A percentile compares a stretch with the other conserved stretches of the same genome.
These are phyloP conservation scores for Aspergillus conjunctus DNA, from an alignment of 495 filamentous ascomycete genomes.

Conservation along the genomic window DNA sequence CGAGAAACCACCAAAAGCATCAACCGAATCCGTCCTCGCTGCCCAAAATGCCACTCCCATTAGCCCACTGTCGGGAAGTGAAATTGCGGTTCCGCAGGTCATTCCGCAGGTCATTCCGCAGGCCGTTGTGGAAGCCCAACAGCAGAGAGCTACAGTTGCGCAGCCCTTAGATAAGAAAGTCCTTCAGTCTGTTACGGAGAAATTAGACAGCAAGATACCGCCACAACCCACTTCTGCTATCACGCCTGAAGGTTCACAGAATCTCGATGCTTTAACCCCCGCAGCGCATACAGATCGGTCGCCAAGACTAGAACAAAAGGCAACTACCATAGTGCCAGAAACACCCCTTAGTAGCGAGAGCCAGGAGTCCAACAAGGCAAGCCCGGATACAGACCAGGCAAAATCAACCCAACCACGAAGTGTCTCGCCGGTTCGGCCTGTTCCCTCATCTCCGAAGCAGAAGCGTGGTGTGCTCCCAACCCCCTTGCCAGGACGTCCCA, in stretches of 20 bases:
- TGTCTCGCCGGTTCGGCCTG: conserved; percentile 25
- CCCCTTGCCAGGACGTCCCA: conserved; percentile 30
- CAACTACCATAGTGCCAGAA: conserved; percentile 23
- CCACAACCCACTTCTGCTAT: conserved; percentile 21
- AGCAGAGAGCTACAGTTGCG: conserved; percentile 21
- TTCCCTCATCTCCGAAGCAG: conserved; percentile 24
- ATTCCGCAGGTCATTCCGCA: conserved; percentile 27
- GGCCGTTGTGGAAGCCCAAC: conserved; percentile 26
- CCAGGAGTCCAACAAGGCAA: conserved; percentile 24
- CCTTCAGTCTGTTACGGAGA: conserved; percentile 8
- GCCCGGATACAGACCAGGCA: conserved; percentile 22
- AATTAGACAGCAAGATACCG: conserved; percentile 10
- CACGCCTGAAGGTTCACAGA: conserved; percentile 20
- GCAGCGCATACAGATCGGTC: conserved; percentile 19
- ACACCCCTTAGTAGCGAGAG: conserved; percentile 31
- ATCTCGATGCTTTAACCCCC: conserved; percentile 14
- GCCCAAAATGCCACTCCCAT: conserved; percentile 23
- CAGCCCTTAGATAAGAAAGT: conserved; percentile 17
- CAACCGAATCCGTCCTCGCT: conserved; percentile 24
- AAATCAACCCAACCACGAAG: conserved; percentile 22
- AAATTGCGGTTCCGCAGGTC: conserved; percentile 26
- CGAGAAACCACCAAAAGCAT: conserved; percentile 29
- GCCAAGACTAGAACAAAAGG: conserved; percentile 23
- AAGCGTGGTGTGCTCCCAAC: conserved; percentile 38
- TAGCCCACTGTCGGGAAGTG: conserved; percentile 26